Evolutionary conservation across 768 basidiomycete genomes (phyloP), one percentile per base, ranked within the genome.

Genomic region (Solioccasus polychromus): DNA sequence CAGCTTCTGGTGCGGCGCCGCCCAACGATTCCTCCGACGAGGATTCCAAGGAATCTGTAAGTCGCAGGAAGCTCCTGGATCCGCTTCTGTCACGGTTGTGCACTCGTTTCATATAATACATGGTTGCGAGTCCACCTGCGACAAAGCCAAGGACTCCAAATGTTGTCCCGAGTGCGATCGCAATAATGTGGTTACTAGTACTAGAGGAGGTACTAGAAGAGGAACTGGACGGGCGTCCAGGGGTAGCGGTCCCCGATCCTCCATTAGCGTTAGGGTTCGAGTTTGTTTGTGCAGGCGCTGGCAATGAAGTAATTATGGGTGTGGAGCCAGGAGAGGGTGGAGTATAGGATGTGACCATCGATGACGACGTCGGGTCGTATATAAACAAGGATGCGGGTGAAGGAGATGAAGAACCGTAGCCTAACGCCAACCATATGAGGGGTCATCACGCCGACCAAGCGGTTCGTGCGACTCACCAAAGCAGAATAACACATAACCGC

Each of bases 401-500:
- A 14, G 64, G 61, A 11, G 63, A 48, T 18, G 66, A 67, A n/a
- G 59, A 35, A 19, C 63, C 59, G 39, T 67, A 65, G 17, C 64
- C 66, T 65, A n/a, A 20, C 15, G 32, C 18, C 24, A 15, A 10
- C 9, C 18, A 36, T 77, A 38, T 59, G 42, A 55, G 30, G 17
- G 24, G 19, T 3, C 24, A 36, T 34, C 9, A 4, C 34, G 8
- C 12, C 25, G 12, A 48, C 19, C 22, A 39, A 38, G 35, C 8
- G 15, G n/a, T 34, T 30, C 24, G 23, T 18, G 41, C 38, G 19
- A 67, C 84, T 53, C 54, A 90, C 89, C 89, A 58, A 85, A 88
- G 26, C 83, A 85, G 62, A 92, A 87, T 9, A 93, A 61, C 18
- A 91, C 81, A 43, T 78, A 71, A 25, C 72, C 68, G 11, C 80